Conservation (phyloP, 164 flowering plant species). For the Macadamia integrifolia region DNA sequence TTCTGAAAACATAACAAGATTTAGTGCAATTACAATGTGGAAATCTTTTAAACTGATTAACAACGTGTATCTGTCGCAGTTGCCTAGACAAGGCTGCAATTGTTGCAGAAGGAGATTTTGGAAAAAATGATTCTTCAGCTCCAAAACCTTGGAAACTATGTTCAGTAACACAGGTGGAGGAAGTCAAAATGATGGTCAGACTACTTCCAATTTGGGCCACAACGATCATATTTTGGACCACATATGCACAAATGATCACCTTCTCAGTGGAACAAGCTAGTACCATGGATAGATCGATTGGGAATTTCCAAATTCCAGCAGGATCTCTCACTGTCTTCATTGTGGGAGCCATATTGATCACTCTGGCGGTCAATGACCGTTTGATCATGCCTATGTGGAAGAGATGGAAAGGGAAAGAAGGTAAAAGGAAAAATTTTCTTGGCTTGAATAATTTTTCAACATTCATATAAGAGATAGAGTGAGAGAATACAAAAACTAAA, state of each 20-base stretch:
- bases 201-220: constrained; percentile 34
- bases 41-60: too few species aligned
- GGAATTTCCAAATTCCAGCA: constrained; percentile 32
- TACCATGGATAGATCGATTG: constrained; percentile 30
- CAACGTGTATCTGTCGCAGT: constrained; percentile 1
- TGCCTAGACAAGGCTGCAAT: constrained; percentile 32
- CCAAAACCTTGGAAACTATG: constrained; percentile 22
- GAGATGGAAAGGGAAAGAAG: constrained; percentile 26
- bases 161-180: constrained; percentile 29
- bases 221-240: constrained; percentile 36
- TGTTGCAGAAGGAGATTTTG: not conserved
- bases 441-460: too few species aligned
- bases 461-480: too few species aligned
- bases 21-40: too few species aligned
- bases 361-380: constrained; percentile 26
- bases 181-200: constrained; percentile 27
- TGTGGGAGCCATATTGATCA: constrained; percentile 24
- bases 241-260: constrained; percentile 37
- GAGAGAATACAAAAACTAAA: too few species aligned
- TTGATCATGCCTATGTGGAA: constrained; percentile 27
- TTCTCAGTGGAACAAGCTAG: constrained; percentile 40
- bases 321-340: constrained; percentile 35
- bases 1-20: too few species aligned
- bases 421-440: constrained; percentile 3
- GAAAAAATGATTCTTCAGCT: not conserved